phyloP scores from a whole-genome alignment of 495 filamentous ascomycete genomes.

The Aspergillus kassunensis region DNA sequence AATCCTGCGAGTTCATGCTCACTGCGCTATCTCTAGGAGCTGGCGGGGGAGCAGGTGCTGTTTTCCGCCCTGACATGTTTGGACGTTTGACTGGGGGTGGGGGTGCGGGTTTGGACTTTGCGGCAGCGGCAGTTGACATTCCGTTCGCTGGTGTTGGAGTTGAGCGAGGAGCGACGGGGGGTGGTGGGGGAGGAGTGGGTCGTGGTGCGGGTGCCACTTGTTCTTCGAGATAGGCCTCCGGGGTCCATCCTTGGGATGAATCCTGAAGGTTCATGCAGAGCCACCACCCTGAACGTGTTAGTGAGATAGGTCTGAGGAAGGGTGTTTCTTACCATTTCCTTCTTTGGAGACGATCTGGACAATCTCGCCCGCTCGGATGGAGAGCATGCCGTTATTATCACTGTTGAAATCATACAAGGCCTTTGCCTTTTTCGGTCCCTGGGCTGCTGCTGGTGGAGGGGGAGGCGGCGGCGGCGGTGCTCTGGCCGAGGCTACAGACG shows the following conservation, averaged over 20 bases:
- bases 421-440: constrained; percentile 65
- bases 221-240: constrained; percentile 89
- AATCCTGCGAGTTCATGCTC: constrained; percentile 62
- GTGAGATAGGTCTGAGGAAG: background rate
- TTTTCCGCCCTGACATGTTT: constrained; percentile 58
- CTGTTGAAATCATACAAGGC: constrained; percentile 87
- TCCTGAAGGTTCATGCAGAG: constrained; percentile 66
- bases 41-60: constrained; percentile 54
- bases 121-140: constrained; percentile 46
- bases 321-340: constrained; percentile 67
- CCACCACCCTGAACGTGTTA: constrained; percentile 77
- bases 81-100: constrained; percentile 89
- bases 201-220: constrained; percentile 43
- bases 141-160: constrained; percentile 47
- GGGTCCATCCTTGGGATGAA: constrained; percentile 80
- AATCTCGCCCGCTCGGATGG: constrained; percentile 69
- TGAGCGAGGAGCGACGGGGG: constrained; percentile 53
- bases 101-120: constrained; percentile 66
- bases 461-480: constrained; percentile 66
- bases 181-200: constrained; percentile 55
- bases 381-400: constrained; percentile 73
- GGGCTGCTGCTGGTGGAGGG: constrained; percentile 61
- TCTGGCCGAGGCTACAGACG: constrained; percentile 51
- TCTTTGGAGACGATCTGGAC: constrained; percentile 87
- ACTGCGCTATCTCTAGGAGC: constrained; percentile 68